Evolutionary conservation across 1,284 basidiomycete species (phyloP), one percentile per base, ranked within the genome.

Genomic region (Pseudozyma sp.): DNA sequence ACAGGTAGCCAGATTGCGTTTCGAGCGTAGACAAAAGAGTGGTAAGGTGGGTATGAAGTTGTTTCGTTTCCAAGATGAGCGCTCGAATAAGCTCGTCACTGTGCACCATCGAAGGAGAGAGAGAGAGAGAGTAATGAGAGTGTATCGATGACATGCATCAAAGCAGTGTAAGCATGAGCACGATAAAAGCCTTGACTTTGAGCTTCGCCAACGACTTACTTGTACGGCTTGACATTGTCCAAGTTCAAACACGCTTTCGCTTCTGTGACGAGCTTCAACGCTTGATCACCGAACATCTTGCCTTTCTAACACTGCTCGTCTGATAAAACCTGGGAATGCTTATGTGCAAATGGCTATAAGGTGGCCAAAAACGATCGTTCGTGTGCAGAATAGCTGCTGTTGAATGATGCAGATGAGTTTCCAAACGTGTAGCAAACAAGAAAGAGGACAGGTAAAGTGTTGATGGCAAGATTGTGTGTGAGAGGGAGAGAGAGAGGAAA

Each of bases 191-290:
- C 25, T 31, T 31, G 25, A 31, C 25, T 31, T 36, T 10, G 5
- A 38, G 35, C 47, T 19, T 21, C 18, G n/a, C 5, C 12, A 35
- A 11, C 16, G 10, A 74, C 81, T 60, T 64, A 82, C 80, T 95
- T 94, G 89, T 98, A 98, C 77, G 96, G 96, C 67, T 93, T 89
- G 19, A 98, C 88, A 2, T 91, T 91, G 76, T 93, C 91, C 0
- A 92, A 91, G 45, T 91, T 89, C 0, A 91, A 91, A 1, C 94
- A 93, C 25, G 94, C 89, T 36, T 92, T 90, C 5, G 94, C 92
- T 85, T 96, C 93, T 52, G 90, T 89, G 69, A 97, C 89, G 61
- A 99, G 91, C 85, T 94, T 91, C 5, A 93, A 92, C 8, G 92
- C 93, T 73, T 93, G 90, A 87, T 97, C 95, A 70, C 88, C 88